Conservation (phyloP, 768 basidiomycete genomes). For the Auriscalpium microsporum region DNA sequence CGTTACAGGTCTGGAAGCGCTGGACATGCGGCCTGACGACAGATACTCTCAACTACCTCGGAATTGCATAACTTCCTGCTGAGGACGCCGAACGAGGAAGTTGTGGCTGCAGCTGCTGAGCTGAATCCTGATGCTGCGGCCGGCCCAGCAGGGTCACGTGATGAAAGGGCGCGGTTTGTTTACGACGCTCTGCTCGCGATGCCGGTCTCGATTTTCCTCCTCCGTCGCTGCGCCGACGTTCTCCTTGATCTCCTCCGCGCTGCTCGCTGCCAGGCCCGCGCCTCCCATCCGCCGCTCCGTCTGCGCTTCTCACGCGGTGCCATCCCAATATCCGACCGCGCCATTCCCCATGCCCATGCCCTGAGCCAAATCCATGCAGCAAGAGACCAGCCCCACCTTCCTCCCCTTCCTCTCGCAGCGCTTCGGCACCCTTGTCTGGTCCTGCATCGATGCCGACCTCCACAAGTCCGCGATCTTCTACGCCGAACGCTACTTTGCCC, state of each 20-base stretch:
- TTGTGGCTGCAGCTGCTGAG: too few relatives aligned
- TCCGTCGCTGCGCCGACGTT: background rate
- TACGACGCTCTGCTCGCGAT: background rate
- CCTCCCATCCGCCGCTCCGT: background rate
- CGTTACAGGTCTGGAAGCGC: too few relatives aligned
- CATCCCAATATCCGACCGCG: background rate
- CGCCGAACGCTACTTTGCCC: conserved; percentile 73
- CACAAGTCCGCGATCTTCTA: conserved; percentile 79
- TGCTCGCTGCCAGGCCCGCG: background rate
- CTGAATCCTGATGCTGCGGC: too few relatives aligned
- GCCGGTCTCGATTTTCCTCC: background rate
- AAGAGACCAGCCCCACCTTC: conserved; percentile 41
- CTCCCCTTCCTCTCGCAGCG: conserved; percentile 56
- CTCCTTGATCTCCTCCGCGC: background rate
- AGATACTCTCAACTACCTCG: too few relatives aligned
- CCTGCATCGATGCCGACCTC: conserved; percentile 75
- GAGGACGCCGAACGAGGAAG: conserved; percentile 7
- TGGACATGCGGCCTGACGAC: too few relatives aligned
- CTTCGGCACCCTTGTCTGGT: conserved; percentile 70
- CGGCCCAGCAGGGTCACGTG: background rate
- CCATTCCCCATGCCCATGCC: conserved; percentile 21
- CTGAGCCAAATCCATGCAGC: conserved; percentile 39
- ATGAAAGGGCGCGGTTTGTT: background rate
- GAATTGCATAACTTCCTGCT: too few relatives aligned
- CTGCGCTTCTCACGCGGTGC: background rate